Conservation (phyloP, 495 filamentous ascomycete species). For the Aspergillus nidulans region DNA sequence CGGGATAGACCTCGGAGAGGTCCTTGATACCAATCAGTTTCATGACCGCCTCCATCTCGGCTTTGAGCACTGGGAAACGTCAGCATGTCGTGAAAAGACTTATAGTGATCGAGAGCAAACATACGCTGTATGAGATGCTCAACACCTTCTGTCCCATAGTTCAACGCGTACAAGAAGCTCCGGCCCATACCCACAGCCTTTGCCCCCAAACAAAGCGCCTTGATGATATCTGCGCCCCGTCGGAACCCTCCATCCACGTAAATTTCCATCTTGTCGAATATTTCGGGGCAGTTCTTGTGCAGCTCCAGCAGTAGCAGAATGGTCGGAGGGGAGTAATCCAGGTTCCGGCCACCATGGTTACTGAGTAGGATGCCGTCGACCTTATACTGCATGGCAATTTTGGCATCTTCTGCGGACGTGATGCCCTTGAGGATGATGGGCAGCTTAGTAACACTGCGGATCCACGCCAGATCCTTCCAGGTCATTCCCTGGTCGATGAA, state of each 20-base stretch:
- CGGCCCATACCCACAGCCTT: constrained; percentile 59
- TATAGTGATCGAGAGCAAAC: background rate
- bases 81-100: background rate
- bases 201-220: constrained; percentile 61
- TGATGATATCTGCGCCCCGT: constrained; percentile 62
- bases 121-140: constrained; percentile 12
- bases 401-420: constrained; percentile 55
- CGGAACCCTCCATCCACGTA: constrained; percentile 62
- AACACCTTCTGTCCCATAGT: constrained; percentile 27
- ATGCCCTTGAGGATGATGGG: constrained; percentile 65
- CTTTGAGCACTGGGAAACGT: constrained; percentile 4
- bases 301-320: constrained; percentile 60
- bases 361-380: constrained; percentile 61
- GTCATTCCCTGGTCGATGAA: constrained; percentile 68
- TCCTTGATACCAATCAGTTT: constrained; percentile 9
- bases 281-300: constrained; percentile 54
- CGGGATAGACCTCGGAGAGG: constrained; percentile 5
- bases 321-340: constrained; percentile 56
- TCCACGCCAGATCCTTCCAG: constrained; percentile 72
- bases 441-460: constrained; percentile 56
- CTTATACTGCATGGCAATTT: constrained; percentile 48
- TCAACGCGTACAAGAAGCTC: constrained; percentile 51
- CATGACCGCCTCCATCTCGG: constrained; percentile 12
- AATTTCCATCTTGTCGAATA: constrained; percentile 61
- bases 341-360: constrained; percentile 64